Evolutionary conservation across 768 basidiomycete genomes (phyloP), one percentile per base, ranked within the genome.

Genomic region (Hypholoma sublateritium): DNA sequence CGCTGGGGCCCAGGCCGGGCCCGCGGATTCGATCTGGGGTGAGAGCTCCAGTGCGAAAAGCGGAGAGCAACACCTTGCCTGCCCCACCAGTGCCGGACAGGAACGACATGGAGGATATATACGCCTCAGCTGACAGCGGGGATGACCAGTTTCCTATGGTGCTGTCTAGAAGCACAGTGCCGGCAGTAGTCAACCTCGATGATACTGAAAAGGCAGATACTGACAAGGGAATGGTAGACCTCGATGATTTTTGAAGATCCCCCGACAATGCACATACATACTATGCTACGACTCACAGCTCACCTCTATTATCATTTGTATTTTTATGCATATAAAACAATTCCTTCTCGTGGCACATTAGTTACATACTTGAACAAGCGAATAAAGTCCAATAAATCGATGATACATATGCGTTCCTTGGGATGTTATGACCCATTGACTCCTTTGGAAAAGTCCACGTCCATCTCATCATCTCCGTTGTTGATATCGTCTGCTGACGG

Each of bases 1-100:
- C 72, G 11, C 79, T 92, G n/a, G 82, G 81, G 13, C 85, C 85
- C 4, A 73, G 81, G 49, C 85, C 86, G 16, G 88, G 90, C 9
- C 77, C 79, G 17, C 83, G 78, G 55, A 77, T 87, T 53, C 81
- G 80, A n/a, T 87, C 86, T 8, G 85, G 84, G 6, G 85, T 87
- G 7, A 65, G 74, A 37, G 67, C 66, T 6, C 77, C 76, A 3
- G 46, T 2, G 8, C 5, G 11, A 21, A 36, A 39, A n/a, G 32
- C 14, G 14, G 39, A 41, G 3, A 13, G 5, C 17, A 41, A 14
- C 7, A 5, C 39, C 7, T 16, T 16, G 6, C n/a, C 19, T 21
- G 19, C 16, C 3, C 8, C 34, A 4, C 7, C 34, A 12, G n/a
- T 21, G n/a, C 34, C 34, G 34, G 41, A 53, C 34, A 14, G 16